phyloP scores from a whole-genome alignment of 208 protist genomes.

The Trypanosoma boissoni region DNA sequence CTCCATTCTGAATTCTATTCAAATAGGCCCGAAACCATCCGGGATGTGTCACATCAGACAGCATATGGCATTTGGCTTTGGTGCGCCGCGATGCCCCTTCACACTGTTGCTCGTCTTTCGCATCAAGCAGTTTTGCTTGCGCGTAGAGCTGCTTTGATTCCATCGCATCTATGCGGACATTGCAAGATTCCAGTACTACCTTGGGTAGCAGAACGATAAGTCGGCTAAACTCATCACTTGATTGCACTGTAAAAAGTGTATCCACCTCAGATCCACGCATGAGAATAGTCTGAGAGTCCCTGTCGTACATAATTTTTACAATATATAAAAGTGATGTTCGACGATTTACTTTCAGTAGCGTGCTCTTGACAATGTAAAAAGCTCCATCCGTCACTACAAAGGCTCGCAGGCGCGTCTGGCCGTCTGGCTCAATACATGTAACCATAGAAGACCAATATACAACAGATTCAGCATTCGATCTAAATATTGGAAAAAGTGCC shows the following conservation, averaged over 20 bases:
- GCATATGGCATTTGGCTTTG: slow-evolving; percentile 1
- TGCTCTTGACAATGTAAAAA: slow-evolving; percentile 39
- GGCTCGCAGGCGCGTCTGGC: slow-evolving; percentile 28
- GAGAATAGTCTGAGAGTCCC: slow-evolving; percentile 44
- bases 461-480: slow-evolving; percentile 37
- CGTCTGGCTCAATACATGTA: slow-evolving; percentile 28
- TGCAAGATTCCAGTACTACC: slow-evolving; percentile 24
- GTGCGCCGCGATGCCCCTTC: neutral
- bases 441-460: slow-evolving; percentile 60
- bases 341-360: slow-evolving; percentile 33
- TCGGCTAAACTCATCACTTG: slow-evolving; percentile 39
- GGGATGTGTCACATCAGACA: slow-evolving; percentile 7
- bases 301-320: slow-evolving; percentile 38
- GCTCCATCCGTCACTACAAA: slow-evolving; percentile 55
- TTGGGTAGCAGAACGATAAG: slow-evolving; percentile 32
- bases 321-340: slow-evolving; percentile 39
- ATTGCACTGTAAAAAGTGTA: slow-evolving; percentile 48
- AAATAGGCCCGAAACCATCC: slow-evolving; percentile 4
- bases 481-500: slow-evolving; percentile 35
- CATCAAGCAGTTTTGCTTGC: slow-evolving; percentile 31
- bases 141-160: slow-evolving; percentile 54
- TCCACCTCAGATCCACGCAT: slow-evolving; percentile 41
- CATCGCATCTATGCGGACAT: slow-evolving; percentile 24
- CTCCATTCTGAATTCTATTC: neutral
- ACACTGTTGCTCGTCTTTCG: too few relatives aligned